Evolutionary conservation across 176 grass and related monocot genomes (phyloP).

Genomic region (barley (Hordeum vulgare)): DNA sequence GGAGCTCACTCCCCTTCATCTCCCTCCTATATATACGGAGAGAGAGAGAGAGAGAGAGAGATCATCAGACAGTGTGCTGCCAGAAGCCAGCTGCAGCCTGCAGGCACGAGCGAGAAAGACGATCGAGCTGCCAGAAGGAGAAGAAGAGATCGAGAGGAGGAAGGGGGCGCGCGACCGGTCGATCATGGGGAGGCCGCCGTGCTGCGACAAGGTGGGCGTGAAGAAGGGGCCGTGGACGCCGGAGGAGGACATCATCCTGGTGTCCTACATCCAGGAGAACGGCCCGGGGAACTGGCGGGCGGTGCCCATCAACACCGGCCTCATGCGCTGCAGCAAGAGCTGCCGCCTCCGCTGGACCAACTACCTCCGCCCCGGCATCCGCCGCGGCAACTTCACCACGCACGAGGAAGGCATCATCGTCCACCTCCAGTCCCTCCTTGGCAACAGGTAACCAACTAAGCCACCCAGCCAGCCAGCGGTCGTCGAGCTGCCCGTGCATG

Average conservation of each 20-base stretch:
- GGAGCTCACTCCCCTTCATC: slow-evolving; percentile 40
- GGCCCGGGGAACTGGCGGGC: slow-evolving; percentile 79
- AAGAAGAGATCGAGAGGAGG: background rate
- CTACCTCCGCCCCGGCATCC: slow-evolving; percentile 75
- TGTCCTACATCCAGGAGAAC: slow-evolving; percentile 83
- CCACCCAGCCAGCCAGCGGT: background rate
- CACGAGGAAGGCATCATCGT: slow-evolving; percentile 83
- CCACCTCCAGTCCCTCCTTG: slow-evolving; percentile 79
- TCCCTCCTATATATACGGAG: slow-evolving; percentile 16
- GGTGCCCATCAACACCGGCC: slow-evolving; percentile 69
- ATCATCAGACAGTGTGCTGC: slow-evolving; percentile 1
- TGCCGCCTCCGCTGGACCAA: slow-evolving; percentile 82
- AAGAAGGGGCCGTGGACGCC: slow-evolving; percentile 89
- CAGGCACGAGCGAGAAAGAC: background rate
- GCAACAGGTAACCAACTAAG: slow-evolving; percentile 32
- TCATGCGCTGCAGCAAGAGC: slow-evolving; percentile 89
- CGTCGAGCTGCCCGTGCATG: background rate
- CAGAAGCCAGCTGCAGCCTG: background rate
- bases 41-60: background rate
- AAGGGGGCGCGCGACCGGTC: background rate
- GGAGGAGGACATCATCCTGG: slow-evolving; percentile 84
- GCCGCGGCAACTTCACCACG: slow-evolving; percentile 60
- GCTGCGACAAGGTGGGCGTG: slow-evolving; percentile 66
- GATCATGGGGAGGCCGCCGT: slow-evolving; percentile 68
- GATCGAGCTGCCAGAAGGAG: background rate